Percentiles rank a stretch among this genome's conserved stretches.
These are phyloP conservation scores for Kodamaea sagamina DNA, from an alignment of 805 yeast species.

Conservation along the genomic window DNA sequence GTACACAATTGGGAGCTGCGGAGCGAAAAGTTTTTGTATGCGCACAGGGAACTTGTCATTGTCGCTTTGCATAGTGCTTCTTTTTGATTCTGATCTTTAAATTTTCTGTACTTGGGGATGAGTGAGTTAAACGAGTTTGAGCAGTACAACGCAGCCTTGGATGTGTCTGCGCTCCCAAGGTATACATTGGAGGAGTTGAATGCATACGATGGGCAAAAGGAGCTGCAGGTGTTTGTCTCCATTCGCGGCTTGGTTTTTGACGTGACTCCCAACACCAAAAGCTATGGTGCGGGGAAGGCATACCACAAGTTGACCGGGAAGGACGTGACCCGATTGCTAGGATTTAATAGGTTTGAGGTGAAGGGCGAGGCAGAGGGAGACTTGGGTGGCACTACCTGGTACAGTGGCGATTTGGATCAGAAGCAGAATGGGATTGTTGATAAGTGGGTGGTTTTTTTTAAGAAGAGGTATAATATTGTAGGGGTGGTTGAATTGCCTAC, in stretches of 20 bases:
- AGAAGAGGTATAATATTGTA: conserved; percentile 42
- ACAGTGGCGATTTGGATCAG: conserved; percentile 53
- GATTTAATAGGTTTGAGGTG: conserved; percentile 50
- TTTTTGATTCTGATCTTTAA: not conserved
- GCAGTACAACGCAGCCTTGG: conserved; percentile 31
- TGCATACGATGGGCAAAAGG: conserved; percentile 32
- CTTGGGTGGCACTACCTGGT: conserved; percentile 40
- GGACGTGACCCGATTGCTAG: conserved; percentile 78
- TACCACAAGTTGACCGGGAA: conserved; percentile 74
- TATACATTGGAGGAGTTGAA: conserved; percentile 37
- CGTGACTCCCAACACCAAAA: conserved; percentile 62
- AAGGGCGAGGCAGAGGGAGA: conserved; percentile 15
- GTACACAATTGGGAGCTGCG: conserved; percentile 57
- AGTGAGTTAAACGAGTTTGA: conserved; percentile 27
- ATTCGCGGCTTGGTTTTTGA: conserved; percentile 79
- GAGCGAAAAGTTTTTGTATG: conserved; percentile 55
- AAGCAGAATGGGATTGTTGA: conserved; percentile 62
- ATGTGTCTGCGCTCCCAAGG: conserved; percentile 31
- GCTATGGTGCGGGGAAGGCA: conserved; percentile 76
- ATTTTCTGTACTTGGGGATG: conserved; percentile 3
- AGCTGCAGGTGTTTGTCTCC: conserved; percentile 60
- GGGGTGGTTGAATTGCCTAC: conserved; percentile 30
- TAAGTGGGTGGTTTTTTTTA: conserved; percentile 73
- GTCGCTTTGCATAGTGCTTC: conserved; percentile 9
- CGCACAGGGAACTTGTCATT: conserved; percentile 38